Percentiles rank a stretch among this genome's conserved stretches.
Conservation (phyloP, 495 filamentous ascomycete genomes). For the Acidomyces sp. region DNA sequence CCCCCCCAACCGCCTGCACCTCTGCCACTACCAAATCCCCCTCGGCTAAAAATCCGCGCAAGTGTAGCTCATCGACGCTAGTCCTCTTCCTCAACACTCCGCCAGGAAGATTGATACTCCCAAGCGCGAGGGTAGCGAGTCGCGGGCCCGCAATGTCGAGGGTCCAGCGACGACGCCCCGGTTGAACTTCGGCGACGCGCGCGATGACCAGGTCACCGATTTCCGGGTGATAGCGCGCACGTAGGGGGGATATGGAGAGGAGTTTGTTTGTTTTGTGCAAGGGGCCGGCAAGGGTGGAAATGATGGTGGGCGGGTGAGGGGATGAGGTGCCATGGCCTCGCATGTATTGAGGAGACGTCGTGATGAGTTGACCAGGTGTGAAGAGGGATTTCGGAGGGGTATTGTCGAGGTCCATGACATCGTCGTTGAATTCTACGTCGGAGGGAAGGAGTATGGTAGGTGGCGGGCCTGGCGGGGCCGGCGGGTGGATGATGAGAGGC, state of each 20-base stretch:
- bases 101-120: conserved; percentile 85
- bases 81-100: conserved; percentile 84
- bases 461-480: too few species aligned
- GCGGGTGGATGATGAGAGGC: too few species aligned
- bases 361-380: conserved; percentile 81
- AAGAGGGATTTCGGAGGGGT: conserved; percentile 45
- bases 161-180: conserved; percentile 78
- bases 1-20: conserved; percentile 66
- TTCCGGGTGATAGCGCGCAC: conserved; percentile 87
- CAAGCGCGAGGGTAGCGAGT: conserved; percentile 68
- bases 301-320: conserved; percentile 50
- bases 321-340: conserved; percentile 21
- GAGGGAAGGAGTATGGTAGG: too few species aligned
- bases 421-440: conserved; percentile 34
- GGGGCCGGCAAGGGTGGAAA: conserved; percentile 75
- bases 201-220: conserved; percentile 93
- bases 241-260: conserved; percentile 73
- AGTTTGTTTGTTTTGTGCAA: conserved; percentile 90
- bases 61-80: conserved; percentile 87
- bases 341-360: conserved; percentile 91
- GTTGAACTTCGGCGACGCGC: conserved; percentile 82
- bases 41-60: conserved; percentile 85
- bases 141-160: conserved; percentile 81
- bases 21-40: conserved; percentile 90
- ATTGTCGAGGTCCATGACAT: conserved; percentile 44